Percentiles rank a stretch among this genome's conserved stretches.
These are phyloP conservation scores for Aspergillus floridensis DNA, from an alignment of 2,329 filamentous ascomycete genomes.

Conservation along the genomic window DNA sequence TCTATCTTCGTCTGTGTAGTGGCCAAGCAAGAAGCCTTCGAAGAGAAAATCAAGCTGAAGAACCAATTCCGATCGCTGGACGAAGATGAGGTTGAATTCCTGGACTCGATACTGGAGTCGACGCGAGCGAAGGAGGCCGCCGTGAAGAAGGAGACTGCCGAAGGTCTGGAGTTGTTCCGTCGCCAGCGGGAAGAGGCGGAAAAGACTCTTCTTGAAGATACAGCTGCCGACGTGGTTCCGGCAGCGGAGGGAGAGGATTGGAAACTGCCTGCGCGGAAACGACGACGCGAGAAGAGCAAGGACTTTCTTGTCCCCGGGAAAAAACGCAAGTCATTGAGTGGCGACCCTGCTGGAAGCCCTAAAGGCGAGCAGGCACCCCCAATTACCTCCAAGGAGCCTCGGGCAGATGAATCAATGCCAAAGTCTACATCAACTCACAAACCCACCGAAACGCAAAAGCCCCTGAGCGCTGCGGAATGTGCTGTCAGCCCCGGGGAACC, in stretches of 20 bases:
- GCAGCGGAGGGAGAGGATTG: conserved; percentile 47
- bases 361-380: conserved; percentile 1
- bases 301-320: conserved; percentile 42
- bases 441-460: neutral
- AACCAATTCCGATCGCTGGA: conserved; percentile 53
- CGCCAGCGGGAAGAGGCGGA: conserved; percentile 60
- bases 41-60: conserved; percentile 50
- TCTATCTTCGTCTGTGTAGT: conserved; percentile 26
- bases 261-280: conserved; percentile 51
- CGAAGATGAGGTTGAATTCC: conserved; percentile 52
- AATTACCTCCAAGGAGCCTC: conserved; percentile 10
- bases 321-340: conserved; percentile 40
- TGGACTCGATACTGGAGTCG: conserved; percentile 57
- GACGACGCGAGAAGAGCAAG: conserved; percentile 50
- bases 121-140: conserved; percentile 56
- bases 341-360: conserved; percentile 13
- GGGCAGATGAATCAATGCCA: neutral
- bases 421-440: neutral
- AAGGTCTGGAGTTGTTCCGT: conserved; percentile 59
- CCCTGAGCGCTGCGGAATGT: neutral
- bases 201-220: conserved; percentile 44
- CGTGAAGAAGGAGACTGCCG: conserved; percentile 57
- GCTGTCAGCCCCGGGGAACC: neutral
- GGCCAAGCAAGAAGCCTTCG: conserved; percentile 53
- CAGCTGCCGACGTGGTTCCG: conserved; percentile 31